Evolutionary conservation across 2,329 filamentous ascomycete genomes (phyloP).

Genomic region (Orbilia blumenaviensis): DNA sequence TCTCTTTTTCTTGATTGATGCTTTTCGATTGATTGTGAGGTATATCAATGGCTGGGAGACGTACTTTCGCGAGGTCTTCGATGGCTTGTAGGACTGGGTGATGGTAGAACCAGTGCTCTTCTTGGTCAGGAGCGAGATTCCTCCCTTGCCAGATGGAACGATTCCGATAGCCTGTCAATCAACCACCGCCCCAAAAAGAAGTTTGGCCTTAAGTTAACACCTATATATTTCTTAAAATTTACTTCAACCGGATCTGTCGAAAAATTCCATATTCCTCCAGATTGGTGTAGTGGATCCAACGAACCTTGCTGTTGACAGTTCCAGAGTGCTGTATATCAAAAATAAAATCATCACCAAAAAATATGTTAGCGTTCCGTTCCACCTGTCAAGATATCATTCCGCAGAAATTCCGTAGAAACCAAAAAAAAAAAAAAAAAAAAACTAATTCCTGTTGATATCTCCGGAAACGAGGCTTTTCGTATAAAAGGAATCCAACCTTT

Average conservation of each 20-base stretch:
- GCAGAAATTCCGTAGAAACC: slow-evolving; percentile 6
- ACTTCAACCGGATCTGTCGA: slow-evolving; percentile 19
- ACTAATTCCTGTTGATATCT: slow-evolving; percentile 15
- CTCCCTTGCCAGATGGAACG: slow-evolving; percentile 53
- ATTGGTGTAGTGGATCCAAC: slow-evolving; percentile 24
- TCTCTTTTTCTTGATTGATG: no score
- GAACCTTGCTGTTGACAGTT: slow-evolving; percentile 46
- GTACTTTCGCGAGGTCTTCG: slow-evolving; percentile 53
- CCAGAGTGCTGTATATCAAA: slow-evolving; percentile 53
- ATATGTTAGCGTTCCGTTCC: slow-evolving; percentile 50
- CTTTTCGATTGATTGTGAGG: no score
- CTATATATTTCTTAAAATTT: slow-evolving; percentile 24
- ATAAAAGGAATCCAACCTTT: slow-evolving; percentile 70
- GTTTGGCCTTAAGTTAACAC: slow-evolving; percentile 41
- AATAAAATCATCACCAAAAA: background rate
- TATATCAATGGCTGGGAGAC: background rate
- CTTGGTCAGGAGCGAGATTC: slow-evolving; percentile 54
- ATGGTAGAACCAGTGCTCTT: slow-evolving; percentile 32
- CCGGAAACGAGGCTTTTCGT: slow-evolving; percentile 1
- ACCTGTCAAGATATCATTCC: slow-evolving; percentile 40
- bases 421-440: no score
- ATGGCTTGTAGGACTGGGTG: slow-evolving; percentile 43
- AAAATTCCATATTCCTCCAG: slow-evolving; percentile 13
- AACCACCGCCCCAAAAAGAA: slow-evolving; percentile 5
- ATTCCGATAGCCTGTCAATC: slow-evolving; percentile 48